phyloP scores from a whole-genome alignment of 257 asterid genomes.

The Petunia secreta region DNA sequence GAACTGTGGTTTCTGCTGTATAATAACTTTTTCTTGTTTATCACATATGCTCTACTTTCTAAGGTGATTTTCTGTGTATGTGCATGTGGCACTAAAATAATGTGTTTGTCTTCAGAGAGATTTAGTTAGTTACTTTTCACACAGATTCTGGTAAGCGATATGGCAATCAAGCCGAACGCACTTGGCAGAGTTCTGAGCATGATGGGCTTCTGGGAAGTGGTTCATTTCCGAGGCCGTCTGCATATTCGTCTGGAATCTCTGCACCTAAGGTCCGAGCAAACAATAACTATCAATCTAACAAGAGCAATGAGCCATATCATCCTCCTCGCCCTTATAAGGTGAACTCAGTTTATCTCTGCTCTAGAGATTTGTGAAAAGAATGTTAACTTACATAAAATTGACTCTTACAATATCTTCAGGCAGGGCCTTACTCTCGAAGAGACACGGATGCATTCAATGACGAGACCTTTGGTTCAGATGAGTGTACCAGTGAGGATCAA shows the following conservation, averaged over 20 bases:
- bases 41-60: neutral
- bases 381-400: neutral
- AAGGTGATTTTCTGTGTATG: neutral
- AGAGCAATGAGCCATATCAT: slow-evolving; percentile 84
- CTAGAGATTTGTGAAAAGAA: slow-evolving; percentile 4
- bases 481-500: slow-evolving; percentile 69
- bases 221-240: slow-evolving; percentile 86
- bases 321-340: slow-evolving; percentile 99
- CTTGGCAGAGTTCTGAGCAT: slow-evolving; percentile 91
- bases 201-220: slow-evolving; percentile 99
- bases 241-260: slow-evolving; percentile 60
- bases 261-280: slow-evolving; percentile 60
- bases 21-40: neutral
- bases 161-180: slow-evolving; percentile 60
- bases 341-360: slow-evolving; percentile 19
- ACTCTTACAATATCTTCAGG: slow-evolving; percentile 50
- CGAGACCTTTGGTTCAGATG: slow-evolving; percentile 91
- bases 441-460: slow-evolving; percentile 67
- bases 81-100: slow-evolving; percentile 14
- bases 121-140: slow-evolving; percentile 17
- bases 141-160: slow-evolving; percentile 75
- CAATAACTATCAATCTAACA: slow-evolving; percentile 66
- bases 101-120: neutral
- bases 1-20: neutral
- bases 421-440: slow-evolving; percentile 69